Percentiles rank a stretch among this genome's conserved stretches.
phyloP scores from a whole-genome alignment of 208 protist genomes.

The Polymyxa betae region DNA sequence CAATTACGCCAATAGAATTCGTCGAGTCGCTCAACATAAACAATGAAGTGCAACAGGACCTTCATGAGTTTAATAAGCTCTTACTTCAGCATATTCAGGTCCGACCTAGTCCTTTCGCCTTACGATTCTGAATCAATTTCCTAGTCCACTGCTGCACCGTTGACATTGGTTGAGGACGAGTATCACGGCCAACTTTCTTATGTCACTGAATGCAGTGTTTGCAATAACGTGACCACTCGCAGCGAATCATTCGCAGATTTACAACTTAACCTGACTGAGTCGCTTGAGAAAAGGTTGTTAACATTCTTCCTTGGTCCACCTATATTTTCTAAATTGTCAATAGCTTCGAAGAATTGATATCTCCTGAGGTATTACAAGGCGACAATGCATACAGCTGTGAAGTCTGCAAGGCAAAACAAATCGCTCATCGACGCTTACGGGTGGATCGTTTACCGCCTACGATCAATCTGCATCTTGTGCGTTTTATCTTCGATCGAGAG shows the following conservation, averaged over 20 bases:
- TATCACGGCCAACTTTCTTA: background rate
- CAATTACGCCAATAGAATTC: background rate
- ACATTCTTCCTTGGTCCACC: too few relatives aligned
- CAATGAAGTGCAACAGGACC: conserved; percentile 18
- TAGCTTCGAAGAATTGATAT: conserved; percentile 3
- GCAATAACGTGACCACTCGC: background rate
- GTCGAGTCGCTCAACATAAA: conserved; percentile 1
- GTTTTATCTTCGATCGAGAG: conserved; percentile 23
- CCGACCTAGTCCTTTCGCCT: background rate
- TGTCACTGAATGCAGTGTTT: background rate
- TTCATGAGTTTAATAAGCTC: conserved; percentile 45
- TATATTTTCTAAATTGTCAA: background rate
- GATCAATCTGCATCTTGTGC: conserved; percentile 20
- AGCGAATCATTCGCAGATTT: conserved; percentile 18
- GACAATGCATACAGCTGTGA: background rate
- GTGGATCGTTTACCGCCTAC: background rate
- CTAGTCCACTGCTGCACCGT: background rate
- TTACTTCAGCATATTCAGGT: conserved; percentile 18
- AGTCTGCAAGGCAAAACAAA: background rate
- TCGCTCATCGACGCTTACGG: background rate
- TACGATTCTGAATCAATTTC: background rate
- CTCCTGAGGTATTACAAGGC: background rate
- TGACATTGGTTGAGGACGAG: conserved; percentile 30
- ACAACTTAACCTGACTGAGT: background rate
- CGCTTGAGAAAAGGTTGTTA: background rate